Evolutionary conservation across 192 early-diverging fungal genomes (phyloP).

Genomic region (Lunasporangiospora selenospora): DNA sequence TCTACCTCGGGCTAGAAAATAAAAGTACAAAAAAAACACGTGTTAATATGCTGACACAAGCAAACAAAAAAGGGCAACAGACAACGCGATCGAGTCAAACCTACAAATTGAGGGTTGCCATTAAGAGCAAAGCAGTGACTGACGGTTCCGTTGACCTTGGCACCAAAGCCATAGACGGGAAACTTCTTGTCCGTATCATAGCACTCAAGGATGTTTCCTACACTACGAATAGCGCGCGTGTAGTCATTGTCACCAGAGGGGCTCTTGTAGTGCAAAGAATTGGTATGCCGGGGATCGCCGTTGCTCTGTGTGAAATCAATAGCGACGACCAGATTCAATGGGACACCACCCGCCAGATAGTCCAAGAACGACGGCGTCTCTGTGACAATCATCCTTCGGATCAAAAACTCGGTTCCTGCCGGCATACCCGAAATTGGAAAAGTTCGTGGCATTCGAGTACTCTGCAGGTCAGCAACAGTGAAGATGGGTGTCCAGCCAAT

Average conservation of each 20-base stretch:
- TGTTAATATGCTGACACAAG: neutral
- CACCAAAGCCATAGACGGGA: slow-evolving; percentile 66
- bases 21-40: slow-evolving; percentile 6
- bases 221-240: slow-evolving; percentile 58
- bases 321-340: slow-evolving; percentile 60
- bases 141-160: slow-evolving; percentile 53
- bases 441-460: slow-evolving; percentile 15
- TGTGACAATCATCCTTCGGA: slow-evolving; percentile 44
- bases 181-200: slow-evolving; percentile 65
- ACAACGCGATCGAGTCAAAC: neutral
- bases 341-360: slow-evolving; percentile 60
- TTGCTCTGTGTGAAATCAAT: slow-evolving; percentile 68
- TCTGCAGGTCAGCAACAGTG: slow-evolving; percentile 25
- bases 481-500: slow-evolving; percentile 34
- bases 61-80: neutral
- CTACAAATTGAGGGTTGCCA: slow-evolving; percentile 47
- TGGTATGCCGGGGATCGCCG: slow-evolving; percentile 54
- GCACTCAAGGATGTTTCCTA: slow-evolving; percentile 53
- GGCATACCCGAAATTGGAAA: slow-evolving; percentile 43
- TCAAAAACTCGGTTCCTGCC: slow-evolving; percentile 28
- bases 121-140: slow-evolving; percentile 63
- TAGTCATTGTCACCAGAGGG: slow-evolving; percentile 54
- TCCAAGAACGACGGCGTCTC: slow-evolving; percentile 60
- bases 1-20: slow-evolving; percentile 58
- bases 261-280: slow-evolving; percentile 57